Evolutionary conservation across 805 yeast genomes (phyloP), one percentile per base, ranked within the genome.

Genomic region (Kodamaea jinghongensis): DNA sequence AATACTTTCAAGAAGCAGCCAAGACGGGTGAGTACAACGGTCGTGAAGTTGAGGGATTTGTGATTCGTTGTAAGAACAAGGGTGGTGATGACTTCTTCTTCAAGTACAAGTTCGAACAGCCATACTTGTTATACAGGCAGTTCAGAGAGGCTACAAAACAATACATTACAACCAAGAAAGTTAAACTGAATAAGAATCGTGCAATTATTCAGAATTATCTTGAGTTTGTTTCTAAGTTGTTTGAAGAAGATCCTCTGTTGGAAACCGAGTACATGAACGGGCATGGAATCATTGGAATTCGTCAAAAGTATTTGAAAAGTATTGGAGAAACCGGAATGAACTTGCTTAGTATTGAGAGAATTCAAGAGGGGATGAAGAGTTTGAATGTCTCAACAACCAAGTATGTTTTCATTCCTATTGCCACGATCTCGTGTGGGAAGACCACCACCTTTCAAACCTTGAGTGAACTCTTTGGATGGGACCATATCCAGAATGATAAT

Each of bases 371-470:
- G 4, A 11, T 29, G 26, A 60, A 54, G 26, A 48, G 16, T 45
- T 56, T 42, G 50, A 43, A 28, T 33, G 35, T 43, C 34, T 2
- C 27, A 12, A 17, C 26, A 6, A 31, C 31, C 15, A 37, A 37
- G 27, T 37, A 31, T 54, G 73, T 86, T 0, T 52, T 93, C 2
- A 76, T 88, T 1, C 91, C 98, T 0, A 78, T 90, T 3, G 89
- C 97, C 0, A 88, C 96, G 0, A 76, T 91, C 38, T 98, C 98
- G 0, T 87, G 96, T 60, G 99, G 99, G 6, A 93, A 93, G 56
- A 89, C 97, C 0, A 88, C 97, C 0, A 76, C 86, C 0, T 78
- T 86, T 4, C 56, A 77, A 26, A 80, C 90, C 0, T 64, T 93
- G 29, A 45, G 52, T 0, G 53, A 69, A 7, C 58, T 90, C 7